Conservation (phyloP, 257 asterid species). For the Salvia miltiorrhiza region DNA sequence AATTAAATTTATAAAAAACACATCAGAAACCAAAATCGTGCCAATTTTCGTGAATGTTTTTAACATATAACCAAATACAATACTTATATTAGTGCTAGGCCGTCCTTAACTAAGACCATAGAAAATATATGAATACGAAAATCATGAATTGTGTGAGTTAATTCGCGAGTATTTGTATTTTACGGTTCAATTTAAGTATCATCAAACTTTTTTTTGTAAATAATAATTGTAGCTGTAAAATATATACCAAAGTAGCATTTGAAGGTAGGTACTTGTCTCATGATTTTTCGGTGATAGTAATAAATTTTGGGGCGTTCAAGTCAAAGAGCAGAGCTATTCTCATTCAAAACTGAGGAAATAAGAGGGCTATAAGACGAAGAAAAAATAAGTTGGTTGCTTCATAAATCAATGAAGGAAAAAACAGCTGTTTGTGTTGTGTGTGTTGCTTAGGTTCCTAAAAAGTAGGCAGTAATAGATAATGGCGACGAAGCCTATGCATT, state of each 20-base stretch:
- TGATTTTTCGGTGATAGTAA: not conserved
- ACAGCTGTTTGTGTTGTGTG: not conserved
- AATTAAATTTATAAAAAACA: no score
- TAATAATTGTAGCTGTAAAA: not conserved
- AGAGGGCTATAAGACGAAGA: not conserved
- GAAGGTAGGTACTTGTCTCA: not conserved
- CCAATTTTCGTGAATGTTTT: no score
- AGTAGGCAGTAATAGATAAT: not conserved
- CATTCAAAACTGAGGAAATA: not conserved
- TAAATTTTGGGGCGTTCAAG: not conserved
- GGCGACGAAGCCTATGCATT: not conserved
- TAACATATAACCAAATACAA: no score
- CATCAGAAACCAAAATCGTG: no score
- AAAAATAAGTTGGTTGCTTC: not conserved
- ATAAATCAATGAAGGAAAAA: not conserved
- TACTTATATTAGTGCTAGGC: no score
- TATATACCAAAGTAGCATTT: not conserved
- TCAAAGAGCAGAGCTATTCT: not conserved
- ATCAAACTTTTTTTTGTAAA: no score
- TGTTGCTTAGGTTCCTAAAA: not conserved
- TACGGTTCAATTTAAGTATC: no score
- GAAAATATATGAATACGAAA: no score
- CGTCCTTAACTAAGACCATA: no score
- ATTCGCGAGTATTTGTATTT: no score
- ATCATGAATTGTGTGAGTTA: no score